phyloP scores from a whole-genome alignment of 768 basidiomycete genomes.

The Tricholoma furcatifolium region DNA sequence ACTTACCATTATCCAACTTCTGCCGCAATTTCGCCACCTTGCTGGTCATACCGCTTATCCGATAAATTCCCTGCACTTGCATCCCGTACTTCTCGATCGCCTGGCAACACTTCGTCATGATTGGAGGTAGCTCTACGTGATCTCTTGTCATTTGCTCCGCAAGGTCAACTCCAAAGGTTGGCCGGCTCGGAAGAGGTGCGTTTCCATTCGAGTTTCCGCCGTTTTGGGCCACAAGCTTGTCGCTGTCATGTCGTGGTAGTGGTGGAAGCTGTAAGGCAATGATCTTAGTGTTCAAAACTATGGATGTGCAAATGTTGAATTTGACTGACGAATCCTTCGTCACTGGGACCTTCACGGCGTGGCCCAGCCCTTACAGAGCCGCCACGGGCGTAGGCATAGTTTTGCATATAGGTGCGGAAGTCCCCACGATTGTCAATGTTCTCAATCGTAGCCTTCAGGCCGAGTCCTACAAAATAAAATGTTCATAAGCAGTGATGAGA shows the following conservation, averaged over 20 bases:
- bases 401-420: constrained; percentile 97
- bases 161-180: constrained; percentile 93
- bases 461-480: constrained; percentile 39
- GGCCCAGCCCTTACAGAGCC: constrained; percentile 62
- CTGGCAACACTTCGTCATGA: constrained; percentile 85
- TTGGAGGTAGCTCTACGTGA: constrained; percentile 82
- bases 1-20: constrained; percentile 77
- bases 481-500: not conserved
- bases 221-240: constrained; percentile 22
- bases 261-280: constrained; percentile 53
- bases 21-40: constrained; percentile 83
- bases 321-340: constrained; percentile 90
- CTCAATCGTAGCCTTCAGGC: constrained; percentile 85
- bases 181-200: constrained; percentile 50
- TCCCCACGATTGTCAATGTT: constrained; percentile 92
- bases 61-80: constrained; percentile 84
- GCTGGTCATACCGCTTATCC: constrained; percentile 88
- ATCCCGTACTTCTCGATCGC: constrained; percentile 92
- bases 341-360: constrained; percentile 82
- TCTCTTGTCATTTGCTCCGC: constrained; percentile 93
- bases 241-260: constrained; percentile 42
- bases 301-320: not conserved
- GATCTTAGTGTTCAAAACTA: constrained; percentile 2
- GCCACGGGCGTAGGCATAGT: constrained; percentile 90
- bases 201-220: constrained; percentile 32